Base-by-base conservation (phyloP, 225 moss, liverwort and hornwort genomes). In the Neckera pumila region DNA sequence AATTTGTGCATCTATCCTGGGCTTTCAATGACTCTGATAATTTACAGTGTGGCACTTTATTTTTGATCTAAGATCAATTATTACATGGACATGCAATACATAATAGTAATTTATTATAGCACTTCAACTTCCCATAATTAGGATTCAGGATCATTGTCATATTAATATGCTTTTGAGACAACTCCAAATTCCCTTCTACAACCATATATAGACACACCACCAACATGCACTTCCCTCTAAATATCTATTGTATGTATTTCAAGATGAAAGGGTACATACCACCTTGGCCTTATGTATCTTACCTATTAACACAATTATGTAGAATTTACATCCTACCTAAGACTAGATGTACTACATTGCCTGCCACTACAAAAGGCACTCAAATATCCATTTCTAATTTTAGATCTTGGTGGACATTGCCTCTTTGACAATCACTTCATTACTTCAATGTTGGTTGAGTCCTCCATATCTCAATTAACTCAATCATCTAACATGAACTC, bases 1-100 rank as follows among this genome's bases (percentile, higher is more conserved):
- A n/a, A 66, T 11, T 1, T 66, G 2, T 20, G 20, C 20, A 66
- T n/a, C 20, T 6, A n/a, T 2, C 6, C 0, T 20, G 2, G 11
- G 3, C 65, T 36, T 65, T 65, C 3, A 65, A 36, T 5, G 5
- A 66, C 20, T 36, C 20, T 66, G 3, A 0, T 36, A 11, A 36
- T 66, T 66, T 36, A 20, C 11, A 66, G 20, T 21, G 20, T 18
- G 6, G 3, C 36, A 36, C 36, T 21, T 66, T 20, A 66, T 17
- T 34, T 36, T 66, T 5, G 0, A 66, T 19, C 20, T 20, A 20
- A 20, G 11, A n/a, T 21, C 3, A 20, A 1, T 66, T 36, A 66
- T 20, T 66, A 66, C 11, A 66, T 36, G 6, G 11, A 36, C 4
- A 36, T 66, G 11, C 6, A 0, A 66, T 66, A 11, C 6, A 66